Percentiles rank a stretch among this genome's conserved stretches.
Evolutionary conservation across 345 rosid species (phyloP).

Genomic region (Populus euphratica): DNA sequence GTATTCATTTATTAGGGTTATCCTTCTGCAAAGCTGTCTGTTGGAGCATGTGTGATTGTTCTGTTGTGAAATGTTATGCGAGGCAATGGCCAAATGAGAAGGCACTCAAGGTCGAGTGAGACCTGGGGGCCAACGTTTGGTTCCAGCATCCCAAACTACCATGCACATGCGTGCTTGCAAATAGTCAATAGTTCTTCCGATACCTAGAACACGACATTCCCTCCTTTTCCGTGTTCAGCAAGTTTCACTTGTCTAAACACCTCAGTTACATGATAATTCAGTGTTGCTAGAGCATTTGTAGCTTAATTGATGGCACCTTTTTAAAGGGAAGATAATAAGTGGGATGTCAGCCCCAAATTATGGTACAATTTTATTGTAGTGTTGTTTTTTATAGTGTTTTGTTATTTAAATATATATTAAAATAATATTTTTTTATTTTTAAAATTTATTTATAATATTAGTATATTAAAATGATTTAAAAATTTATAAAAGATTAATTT

Average conservation of each 20-base stretch:
- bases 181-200: not conserved
- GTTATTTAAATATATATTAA: no score
- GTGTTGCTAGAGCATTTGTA: no score
- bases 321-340: no score
- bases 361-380: no score
- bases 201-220: not conserved
- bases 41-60: not conserved
- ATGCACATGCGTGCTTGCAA: not conserved
- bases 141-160: not conserved
- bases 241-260: not conserved
- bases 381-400: no score
- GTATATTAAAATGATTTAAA: no score
- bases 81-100: not conserved
- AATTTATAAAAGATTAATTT: no score
- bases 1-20: no score
- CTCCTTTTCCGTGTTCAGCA: not conserved
- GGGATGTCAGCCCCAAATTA: no score
- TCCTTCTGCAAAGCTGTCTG: not conserved
- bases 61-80: not conserved
- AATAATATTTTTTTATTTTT: no score
- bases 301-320: no score
- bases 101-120: not conserved
- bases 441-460: no score
- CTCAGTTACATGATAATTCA: not conserved
- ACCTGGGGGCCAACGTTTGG: not conserved